phyloP scores from a whole-genome alignment of 345 rosid species.

The Trapa bicornis region DNA sequence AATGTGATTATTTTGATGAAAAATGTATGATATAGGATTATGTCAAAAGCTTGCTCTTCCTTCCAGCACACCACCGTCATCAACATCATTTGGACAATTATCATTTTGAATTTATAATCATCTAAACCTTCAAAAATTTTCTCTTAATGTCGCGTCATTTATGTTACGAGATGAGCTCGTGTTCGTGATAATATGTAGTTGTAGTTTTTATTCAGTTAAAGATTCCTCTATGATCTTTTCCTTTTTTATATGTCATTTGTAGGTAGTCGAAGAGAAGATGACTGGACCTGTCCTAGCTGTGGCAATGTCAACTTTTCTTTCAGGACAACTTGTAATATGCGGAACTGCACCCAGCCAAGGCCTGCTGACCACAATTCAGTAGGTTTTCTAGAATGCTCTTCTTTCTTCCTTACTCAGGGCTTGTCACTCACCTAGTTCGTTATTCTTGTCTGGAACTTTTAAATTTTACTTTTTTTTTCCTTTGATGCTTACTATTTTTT shows the following conservation, averaged over 20 bases:
- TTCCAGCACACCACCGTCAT: too few species aligned
- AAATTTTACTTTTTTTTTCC: background rate
- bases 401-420: background rate
- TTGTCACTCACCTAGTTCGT: background rate
- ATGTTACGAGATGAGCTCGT: background rate
- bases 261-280: conserved; percentile 99
- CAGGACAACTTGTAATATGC: conserved; percentile 96
- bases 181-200: background rate
- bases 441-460: background rate
- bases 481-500: background rate
- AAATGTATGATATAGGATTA: too few species aligned
- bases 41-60: too few species aligned
- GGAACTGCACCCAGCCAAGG: conserved; percentile 91
- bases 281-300: conserved; percentile 98
- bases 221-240: background rate
- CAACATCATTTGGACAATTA: too few species aligned
- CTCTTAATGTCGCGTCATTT: background rate
- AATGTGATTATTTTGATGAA: background rate
- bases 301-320: conserved; percentile 95
- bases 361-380: conserved; percentile 87
- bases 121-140: too few species aligned
- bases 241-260: background rate
- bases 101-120: background rate
- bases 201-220: background rate
- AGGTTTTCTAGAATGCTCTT: background rate